phyloP scores from a whole-genome alignment of 2,329 filamentous ascomycete genomes.

The Fusarium anguioides region DNA sequence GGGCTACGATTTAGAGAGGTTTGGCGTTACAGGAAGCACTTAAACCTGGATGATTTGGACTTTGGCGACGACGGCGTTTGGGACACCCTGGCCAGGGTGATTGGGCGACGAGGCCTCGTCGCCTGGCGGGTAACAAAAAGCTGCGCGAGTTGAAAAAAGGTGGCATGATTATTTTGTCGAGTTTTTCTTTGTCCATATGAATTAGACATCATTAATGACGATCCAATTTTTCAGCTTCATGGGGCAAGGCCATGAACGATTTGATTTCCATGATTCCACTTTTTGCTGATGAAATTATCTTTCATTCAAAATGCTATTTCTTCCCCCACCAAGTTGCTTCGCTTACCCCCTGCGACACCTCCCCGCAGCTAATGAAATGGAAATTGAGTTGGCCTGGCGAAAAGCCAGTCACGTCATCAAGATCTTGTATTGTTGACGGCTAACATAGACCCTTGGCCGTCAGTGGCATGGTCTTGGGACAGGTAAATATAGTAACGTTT shows the following conservation, averaged over 20 bases:
- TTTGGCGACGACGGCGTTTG: constrained; percentile 81
- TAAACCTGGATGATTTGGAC: constrained; percentile 84
- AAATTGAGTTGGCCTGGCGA: constrained; percentile 9
- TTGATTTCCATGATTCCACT: constrained; percentile 6
- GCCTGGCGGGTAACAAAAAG: constrained; percentile 75
- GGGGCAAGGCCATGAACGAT: constrained; percentile 19
- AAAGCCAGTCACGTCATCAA: constrained; percentile 23
- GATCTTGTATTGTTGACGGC: constrained; percentile 7
- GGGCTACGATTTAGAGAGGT: constrained; percentile 75
- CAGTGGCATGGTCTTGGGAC: neutral
- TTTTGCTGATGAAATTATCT: constrained; percentile 1
- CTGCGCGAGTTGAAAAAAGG: constrained; percentile 51
- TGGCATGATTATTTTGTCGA: constrained; percentile 1
- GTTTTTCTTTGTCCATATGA: constrained; percentile 21
- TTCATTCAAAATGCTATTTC: constrained; percentile 13
- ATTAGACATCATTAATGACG: constrained; percentile 36
- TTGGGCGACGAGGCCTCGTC: constrained; percentile 70
- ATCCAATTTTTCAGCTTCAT: constrained; percentile 21
- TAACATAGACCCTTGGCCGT: neutral
- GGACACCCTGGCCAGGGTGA: constrained; percentile 74
- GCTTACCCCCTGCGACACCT: constrained; percentile 12
- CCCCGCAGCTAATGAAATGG: constrained; percentile 16
- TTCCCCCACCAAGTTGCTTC: constrained; percentile 8
- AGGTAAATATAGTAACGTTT: neutral
- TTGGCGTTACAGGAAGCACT: constrained; percentile 74